Percentiles rank a stretch among this genome's conserved stretches.
Evolutionary conservation across 202 grass and related monocot genomes (phyloP).

Genomic region (Cymbopogon flexuosus): DNA sequence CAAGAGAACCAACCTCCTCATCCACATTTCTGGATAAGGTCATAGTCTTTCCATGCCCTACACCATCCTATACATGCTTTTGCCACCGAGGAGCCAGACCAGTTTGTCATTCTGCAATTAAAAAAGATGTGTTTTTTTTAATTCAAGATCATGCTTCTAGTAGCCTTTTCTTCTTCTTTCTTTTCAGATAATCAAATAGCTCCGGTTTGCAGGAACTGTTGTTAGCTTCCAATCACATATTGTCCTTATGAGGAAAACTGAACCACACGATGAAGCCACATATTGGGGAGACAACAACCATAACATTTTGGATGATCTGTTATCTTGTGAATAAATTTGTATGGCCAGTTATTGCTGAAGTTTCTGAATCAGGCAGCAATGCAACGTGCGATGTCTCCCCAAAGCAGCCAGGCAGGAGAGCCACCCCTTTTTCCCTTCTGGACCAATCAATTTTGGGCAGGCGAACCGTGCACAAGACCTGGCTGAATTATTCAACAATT

Average conservation of each 20-base stretch:
- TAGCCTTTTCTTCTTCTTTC: background rate
- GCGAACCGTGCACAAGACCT: background rate
- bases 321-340: background rate
- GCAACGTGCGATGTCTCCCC: background rate
- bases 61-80: conserved; percentile 14
- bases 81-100: conserved; percentile 1
- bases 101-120: background rate
- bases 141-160: conserved; percentile 15
- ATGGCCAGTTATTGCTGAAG: background rate
- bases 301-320: background rate
- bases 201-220: background rate
- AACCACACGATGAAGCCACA: background rate
- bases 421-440: background rate
- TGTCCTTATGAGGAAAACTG: background rate
- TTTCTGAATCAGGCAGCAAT: background rate
- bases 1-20: conserved; percentile 19
- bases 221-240: background rate
- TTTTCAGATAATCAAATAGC: background rate
- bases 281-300: background rate
- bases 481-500: conserved; percentile 21
- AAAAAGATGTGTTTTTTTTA: background rate
- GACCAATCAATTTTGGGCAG: background rate
- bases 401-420: conserved; percentile 6
- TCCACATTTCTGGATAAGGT: conserved; percentile 37
- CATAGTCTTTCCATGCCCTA: conserved; percentile 34